Percentiles rank a stretch among this genome's conserved stretches.
phyloP scores from a whole-genome alignment of 345 rosid genomes.

The Lumnitzera racemosa region DNA sequence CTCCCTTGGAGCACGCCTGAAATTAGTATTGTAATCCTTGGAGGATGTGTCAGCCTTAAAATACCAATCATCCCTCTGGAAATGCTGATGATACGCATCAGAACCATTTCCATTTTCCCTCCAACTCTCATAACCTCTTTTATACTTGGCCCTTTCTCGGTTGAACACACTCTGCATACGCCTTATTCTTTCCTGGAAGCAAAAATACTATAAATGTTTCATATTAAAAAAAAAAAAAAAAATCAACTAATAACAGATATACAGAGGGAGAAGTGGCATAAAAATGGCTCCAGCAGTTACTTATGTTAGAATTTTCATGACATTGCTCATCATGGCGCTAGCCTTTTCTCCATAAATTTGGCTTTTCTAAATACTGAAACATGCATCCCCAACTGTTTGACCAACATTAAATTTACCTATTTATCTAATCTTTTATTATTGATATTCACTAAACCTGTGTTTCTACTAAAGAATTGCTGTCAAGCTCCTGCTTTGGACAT shows the following conservation, averaged over 20 bases:
- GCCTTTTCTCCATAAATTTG: too few relatives aligned
- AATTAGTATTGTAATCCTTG: slow-evolving; percentile 53
- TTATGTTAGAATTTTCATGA: too few relatives aligned
- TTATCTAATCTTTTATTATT: too few relatives aligned
- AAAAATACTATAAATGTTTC: slow-evolving; percentile 3
- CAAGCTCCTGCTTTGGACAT: too few relatives aligned
- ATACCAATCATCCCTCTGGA: slow-evolving; percentile 97
- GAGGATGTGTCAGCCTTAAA: slow-evolving; percentile 74
- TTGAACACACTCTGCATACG: slow-evolving; percentile 98
- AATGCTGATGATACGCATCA: slow-evolving; percentile 70
- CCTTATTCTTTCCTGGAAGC: slow-evolving; percentile 75
- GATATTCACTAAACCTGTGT: too few relatives aligned
- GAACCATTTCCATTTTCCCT: slow-evolving; percentile 52
- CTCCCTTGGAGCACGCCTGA: slow-evolving; percentile 52
- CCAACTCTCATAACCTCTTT: slow-evolving; percentile 76
- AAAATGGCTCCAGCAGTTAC: too few relatives aligned
- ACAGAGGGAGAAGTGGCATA: not conserved
- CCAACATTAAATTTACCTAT: too few relatives aligned
- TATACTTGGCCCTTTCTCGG: slow-evolving; percentile 73
- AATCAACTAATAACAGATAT: not conserved
- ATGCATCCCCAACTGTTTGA: too few relatives aligned
- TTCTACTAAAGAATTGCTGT: too few relatives aligned
- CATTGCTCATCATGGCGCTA: too few relatives aligned
- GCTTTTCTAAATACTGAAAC: too few relatives aligned
- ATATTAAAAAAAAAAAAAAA: too few relatives aligned